Evolutionary conservation across 2,329 filamentous ascomycete species (phyloP).

Genomic region (Calonectria pseudoturangicola): DNA sequence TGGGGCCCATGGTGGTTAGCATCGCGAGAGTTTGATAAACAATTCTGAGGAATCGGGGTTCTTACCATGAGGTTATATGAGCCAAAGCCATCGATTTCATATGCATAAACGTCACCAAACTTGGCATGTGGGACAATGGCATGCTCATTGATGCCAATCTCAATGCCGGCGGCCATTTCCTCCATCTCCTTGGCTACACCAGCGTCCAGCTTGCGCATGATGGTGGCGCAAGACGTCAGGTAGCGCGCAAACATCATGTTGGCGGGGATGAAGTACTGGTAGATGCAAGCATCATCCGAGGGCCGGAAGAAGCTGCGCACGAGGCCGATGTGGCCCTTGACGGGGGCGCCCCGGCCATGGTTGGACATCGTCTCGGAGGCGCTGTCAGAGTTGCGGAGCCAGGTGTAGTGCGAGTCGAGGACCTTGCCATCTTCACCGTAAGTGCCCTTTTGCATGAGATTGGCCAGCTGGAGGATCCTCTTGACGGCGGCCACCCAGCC

Average conservation of each 20-base stretch:
- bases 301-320: constrained; percentile 92
- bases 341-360: constrained; percentile 85
- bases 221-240: constrained; percentile 69
- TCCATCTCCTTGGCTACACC: constrained; percentile 75
- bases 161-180: constrained; percentile 73
- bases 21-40: neutral
- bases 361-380: constrained; percentile 90
- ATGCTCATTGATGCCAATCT: constrained; percentile 80
- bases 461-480: constrained; percentile 80
- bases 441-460: constrained; percentile 83
- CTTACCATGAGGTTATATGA: constrained; percentile 73
- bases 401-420: constrained; percentile 80
- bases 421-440: constrained; percentile 78
- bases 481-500: constrained; percentile 85
- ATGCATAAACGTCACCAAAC: constrained; percentile 80
- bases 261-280: constrained; percentile 90
- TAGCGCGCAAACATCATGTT: constrained; percentile 89
- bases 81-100: constrained; percentile 82
- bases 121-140: constrained; percentile 78
- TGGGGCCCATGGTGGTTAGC: neutral
- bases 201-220: constrained; percentile 68
- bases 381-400: constrained; percentile 81
- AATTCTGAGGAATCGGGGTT: too few species aligned
- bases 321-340: constrained; percentile 86
- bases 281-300: constrained; percentile 89